A percentile compares a stretch with the other conserved stretches of the same genome.
phyloP scores from a whole-genome alignment of 1,139 yeast genomes.

The Williopsis jadinii region DNA sequence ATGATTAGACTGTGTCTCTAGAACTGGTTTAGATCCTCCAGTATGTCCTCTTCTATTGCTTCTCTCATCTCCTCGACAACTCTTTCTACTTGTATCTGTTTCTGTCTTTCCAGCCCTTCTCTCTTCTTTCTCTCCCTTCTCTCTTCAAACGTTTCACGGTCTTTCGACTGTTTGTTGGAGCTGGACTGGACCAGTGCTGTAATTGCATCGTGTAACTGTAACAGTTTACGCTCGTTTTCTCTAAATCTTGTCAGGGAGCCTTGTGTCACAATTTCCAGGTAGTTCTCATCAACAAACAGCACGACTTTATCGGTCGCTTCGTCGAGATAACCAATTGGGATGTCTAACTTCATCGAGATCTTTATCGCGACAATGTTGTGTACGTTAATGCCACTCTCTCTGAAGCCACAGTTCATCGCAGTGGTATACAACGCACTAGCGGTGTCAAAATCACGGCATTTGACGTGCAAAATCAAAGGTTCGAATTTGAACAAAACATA shows the following conservation, averaged over 20 bases:
- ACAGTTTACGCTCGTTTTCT: conserved; percentile 54
- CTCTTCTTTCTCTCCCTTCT: conserved; percentile 49
- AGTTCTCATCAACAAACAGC: conserved; percentile 42
- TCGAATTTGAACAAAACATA: conserved; percentile 71
- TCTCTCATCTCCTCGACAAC: neutral
- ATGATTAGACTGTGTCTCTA: too few species aligned
- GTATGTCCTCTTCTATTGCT: too few species aligned
- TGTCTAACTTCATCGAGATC: conserved; percentile 61
- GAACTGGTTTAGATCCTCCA: too few species aligned
- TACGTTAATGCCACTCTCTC: conserved; percentile 82
- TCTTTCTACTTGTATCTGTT: conserved; percentile 1
- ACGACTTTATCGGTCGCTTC: conserved; percentile 26
- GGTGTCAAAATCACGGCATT: conserved; percentile 52
- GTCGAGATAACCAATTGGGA: conserved; percentile 58
- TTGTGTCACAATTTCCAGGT: conserved; percentile 41
- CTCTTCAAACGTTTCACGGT: conserved; percentile 37
- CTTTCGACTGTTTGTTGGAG: neutral
- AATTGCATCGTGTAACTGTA: conserved; percentile 39
- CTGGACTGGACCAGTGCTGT: conserved; percentile 24
- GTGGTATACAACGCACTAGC: conserved; percentile 60
- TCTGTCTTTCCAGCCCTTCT: conserved; percentile 54
- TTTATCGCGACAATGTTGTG: conserved; percentile 75
- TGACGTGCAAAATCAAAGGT: conserved; percentile 78
- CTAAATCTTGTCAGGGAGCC: conserved; percentile 51
- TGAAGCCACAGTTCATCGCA: conserved; percentile 80